Percentiles rank a stretch among this genome's conserved stretches.
Evolutionary conservation across 176 grass and related monocot genomes (phyloP).

Genomic region (Oryza meridionalis): DNA sequence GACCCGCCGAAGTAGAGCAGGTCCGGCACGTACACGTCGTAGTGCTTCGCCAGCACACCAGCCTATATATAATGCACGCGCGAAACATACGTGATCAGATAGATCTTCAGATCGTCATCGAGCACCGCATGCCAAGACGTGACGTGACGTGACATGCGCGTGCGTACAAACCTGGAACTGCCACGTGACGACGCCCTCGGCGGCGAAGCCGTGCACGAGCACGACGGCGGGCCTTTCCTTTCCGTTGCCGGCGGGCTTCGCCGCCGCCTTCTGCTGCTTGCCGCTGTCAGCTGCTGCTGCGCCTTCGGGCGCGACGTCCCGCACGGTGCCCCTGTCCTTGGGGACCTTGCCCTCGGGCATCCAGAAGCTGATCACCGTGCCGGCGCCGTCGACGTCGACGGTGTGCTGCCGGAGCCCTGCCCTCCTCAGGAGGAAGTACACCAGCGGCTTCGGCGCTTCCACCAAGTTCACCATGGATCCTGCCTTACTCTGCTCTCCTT

Average conservation of each 20-base stretch:
- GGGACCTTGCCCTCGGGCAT: constrained; percentile 71
- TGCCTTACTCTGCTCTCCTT: constrained; percentile 3
- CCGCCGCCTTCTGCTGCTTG: not conserved
- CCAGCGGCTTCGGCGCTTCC: constrained; percentile 73
- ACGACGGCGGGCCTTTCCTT: constrained; percentile 65
- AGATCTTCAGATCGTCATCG: not conserved
- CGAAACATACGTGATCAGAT: not conserved
- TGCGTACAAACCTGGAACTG: constrained; percentile 63
- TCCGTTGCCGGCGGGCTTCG: not conserved
- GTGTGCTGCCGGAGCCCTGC: constrained; percentile 71
- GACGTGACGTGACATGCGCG: not conserved
- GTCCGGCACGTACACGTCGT: constrained; percentile 96
- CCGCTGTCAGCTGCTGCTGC: not conserved
- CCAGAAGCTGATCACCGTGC: constrained; percentile 82
- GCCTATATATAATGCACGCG: constrained; percentile 1
- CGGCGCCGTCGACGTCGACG: constrained; percentile 80
- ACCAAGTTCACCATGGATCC: constrained; percentile 83
- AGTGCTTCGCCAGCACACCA: constrained; percentile 60
- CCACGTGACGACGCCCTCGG: constrained; percentile 92
- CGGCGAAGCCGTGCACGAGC: constrained; percentile 87
- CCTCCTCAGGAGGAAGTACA: constrained; percentile 63
- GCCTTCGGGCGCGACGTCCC: constrained; percentile 40
- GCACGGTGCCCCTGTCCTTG: constrained; percentile 43
- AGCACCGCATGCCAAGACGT: not conserved
- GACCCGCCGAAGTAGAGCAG: constrained; percentile 88